Evolutionary conservation across 305 asterid genomes (phyloP).

Genomic region (Caryopteris hybrid): DNA sequence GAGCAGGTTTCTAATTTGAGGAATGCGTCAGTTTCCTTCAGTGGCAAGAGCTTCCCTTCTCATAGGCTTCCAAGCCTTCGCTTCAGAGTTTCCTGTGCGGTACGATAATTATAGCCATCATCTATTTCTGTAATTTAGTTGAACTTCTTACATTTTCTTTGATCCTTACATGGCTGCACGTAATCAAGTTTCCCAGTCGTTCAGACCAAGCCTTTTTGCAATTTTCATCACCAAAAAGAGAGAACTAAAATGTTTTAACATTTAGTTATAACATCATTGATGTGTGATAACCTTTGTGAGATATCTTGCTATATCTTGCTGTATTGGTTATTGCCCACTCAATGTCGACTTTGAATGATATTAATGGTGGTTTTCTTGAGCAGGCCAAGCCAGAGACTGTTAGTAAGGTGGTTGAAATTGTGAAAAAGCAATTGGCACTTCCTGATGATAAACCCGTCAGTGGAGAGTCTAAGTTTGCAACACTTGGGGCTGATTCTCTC

Average conservation of each 20-base stretch:
- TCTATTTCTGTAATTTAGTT: neutral
- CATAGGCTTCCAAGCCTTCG: slow-evolving; percentile 48
- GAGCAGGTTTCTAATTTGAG: slow-evolving; percentile 37
- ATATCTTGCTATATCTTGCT: no score
- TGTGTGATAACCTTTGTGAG: no score
- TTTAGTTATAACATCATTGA: no score
- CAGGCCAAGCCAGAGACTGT: slow-evolving; percentile 96
- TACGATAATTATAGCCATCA: slow-evolving; percentile 22
- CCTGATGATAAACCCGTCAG: slow-evolving; percentile 41
- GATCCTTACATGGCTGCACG: neutral
- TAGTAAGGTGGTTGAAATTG: slow-evolving; percentile 69
- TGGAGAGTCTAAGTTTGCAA: slow-evolving; percentile 73
- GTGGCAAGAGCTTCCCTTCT: slow-evolving; percentile 53
- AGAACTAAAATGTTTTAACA: no score
- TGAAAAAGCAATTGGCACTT: slow-evolving; percentile 89
- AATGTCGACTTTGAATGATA: neutral
- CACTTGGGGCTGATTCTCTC: slow-evolving; percentile 95
- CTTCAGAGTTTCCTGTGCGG: slow-evolving; percentile 62
- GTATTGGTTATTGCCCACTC: no score
- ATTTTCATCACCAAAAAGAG: no score
- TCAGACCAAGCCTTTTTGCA: no score
- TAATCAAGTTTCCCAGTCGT: no score
- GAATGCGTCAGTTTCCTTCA: slow-evolving; percentile 46
- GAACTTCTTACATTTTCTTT: neutral
- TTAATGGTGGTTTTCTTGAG: slow-evolving; percentile 9